phyloP scores from a whole-genome alignment of 78 protist genomes.

The Emiliania huxleyi region DNA sequence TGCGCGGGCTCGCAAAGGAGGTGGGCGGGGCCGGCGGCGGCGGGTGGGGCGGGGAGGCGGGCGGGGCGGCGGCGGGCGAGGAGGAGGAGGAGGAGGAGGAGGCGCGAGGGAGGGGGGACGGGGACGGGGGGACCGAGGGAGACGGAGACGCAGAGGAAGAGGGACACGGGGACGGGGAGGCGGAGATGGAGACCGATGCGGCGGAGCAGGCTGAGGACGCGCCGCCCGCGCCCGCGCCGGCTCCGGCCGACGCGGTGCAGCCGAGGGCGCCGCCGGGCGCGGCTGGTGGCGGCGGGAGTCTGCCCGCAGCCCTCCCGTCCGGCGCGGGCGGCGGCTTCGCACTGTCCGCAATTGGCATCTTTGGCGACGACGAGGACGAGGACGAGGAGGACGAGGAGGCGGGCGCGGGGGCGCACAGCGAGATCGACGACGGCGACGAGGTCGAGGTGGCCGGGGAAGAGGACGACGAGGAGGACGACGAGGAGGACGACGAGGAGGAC shows the following conservation, averaged over 20 bases:
- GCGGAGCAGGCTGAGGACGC: not conserved
- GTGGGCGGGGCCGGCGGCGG: not conserved
- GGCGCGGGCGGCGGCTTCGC: not conserved
- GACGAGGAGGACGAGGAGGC: not conserved
- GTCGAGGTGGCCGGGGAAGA: not conserved
- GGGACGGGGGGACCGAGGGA: not conserved
- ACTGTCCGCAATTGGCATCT: not conserved
- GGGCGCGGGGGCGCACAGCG: not conserved
- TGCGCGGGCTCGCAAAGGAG: not conserved
- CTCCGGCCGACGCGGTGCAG: not conserved
- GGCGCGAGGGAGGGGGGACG: not conserved
- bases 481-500: not conserved
- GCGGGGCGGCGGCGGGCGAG: not conserved
- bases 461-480: not conserved
- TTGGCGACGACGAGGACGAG: not conserved
- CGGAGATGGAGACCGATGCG: not conserved
- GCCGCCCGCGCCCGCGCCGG: not conserved
- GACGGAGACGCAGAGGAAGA: not conserved
- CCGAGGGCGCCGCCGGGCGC: not conserved
- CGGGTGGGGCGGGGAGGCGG: not conserved
- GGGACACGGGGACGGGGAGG: not conserved
- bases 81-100: not conserved
- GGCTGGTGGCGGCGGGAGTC: not conserved
- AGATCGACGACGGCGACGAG: not conserved
- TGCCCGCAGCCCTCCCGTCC: not conserved